Base-by-base conservation (phyloP, 345 rosid genomes). In the Arabidopsis arenosa region DNA sequence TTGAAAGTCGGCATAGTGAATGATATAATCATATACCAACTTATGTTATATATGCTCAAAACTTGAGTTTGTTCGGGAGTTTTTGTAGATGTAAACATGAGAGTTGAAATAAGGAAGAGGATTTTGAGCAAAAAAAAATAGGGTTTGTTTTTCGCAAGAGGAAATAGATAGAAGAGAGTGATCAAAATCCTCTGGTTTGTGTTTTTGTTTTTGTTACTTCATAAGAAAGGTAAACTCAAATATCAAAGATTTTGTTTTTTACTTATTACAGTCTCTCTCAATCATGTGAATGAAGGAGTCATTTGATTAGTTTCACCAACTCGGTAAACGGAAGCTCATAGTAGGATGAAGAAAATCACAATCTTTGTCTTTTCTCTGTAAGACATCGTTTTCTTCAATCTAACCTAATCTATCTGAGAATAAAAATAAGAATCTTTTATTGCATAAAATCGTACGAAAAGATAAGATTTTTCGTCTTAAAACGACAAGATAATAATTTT, bases 1-100 rank as follows among this genome's bases (percentile, higher is more conserved):
- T 36, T 73, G 69, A 60, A 60, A 32, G 32, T 40, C 6, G 60
- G 60, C 72, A 77, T 54, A 76, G 66, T 21, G 70, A 63, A 15
- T 36, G 14, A 59, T 43, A 62, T 18, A 9, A 51, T 49, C 3
- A 37, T 45, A 5, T 72, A 66, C 77, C 66, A 72, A 41, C 49
- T 30, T 64, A 37, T 72, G 73, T 57, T 59, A 32, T 65, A 70
- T 71, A 49, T 67, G 70, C 74, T 60, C 44, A 53, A 59, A 66
- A 66, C 23, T 32, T 28, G 53, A 39, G 62, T 66, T 28, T 76
- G 59, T 21, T 55, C 55, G 63, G 81, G 57, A 78, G 69, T 43
- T 66, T 64, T 66, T 66, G 67, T 72, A 67, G 81, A 78, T 73
- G 70, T 73, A 44, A 60, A 73, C 78, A 79, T 79, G 70, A 73